These are phyloP conservation scores for Chlorella ohadii DNA, from an alignment of 139 green algal genomes.

Conservation along the genomic window DNA sequence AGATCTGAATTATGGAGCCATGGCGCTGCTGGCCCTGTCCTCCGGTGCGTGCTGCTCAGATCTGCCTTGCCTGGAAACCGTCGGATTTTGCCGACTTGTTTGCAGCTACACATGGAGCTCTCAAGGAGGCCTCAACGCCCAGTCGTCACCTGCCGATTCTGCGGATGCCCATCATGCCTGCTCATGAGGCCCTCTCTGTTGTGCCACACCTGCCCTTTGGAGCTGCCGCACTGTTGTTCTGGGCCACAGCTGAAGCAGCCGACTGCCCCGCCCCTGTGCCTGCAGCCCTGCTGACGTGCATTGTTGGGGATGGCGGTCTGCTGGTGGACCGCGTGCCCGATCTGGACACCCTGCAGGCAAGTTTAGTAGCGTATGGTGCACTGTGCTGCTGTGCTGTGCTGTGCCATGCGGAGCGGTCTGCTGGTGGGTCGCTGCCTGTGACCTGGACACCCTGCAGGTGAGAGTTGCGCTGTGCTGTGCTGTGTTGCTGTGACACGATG, in stretches of 20 bases:
- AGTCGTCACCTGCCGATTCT: no score
- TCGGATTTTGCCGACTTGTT: no score
- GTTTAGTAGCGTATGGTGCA: no score
- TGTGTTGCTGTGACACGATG: no score
- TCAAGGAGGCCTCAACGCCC: no score
- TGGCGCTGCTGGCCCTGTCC: slow-evolving; percentile 12
- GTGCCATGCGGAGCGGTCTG: slow-evolving; percentile 10
- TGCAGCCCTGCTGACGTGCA: slow-evolving; percentile 3
- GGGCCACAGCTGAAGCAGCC: no score
- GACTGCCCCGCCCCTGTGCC: no score
- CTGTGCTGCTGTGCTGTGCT: not conserved
- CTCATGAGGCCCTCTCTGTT: no score
- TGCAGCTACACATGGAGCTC: no score
- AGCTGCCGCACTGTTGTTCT: no score
- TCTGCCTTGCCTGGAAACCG: not conserved
- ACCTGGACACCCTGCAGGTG: slow-evolving; percentile 17
- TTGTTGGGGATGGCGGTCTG: slow-evolving; percentile 36
- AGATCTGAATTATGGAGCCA: slow-evolving; percentile 33
- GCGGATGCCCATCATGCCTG: no score
- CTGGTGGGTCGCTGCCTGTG: slow-evolving; percentile 22
- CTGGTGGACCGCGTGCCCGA: slow-evolving; percentile 26
- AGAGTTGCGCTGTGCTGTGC: not conserved
- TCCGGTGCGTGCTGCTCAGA: slow-evolving; percentile 19
- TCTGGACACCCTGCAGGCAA: slow-evolving; percentile 6
- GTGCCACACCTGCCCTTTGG: no score